Conservation (phyloP, 805 yeast species). For the Babjeviella inositovora region DNA sequence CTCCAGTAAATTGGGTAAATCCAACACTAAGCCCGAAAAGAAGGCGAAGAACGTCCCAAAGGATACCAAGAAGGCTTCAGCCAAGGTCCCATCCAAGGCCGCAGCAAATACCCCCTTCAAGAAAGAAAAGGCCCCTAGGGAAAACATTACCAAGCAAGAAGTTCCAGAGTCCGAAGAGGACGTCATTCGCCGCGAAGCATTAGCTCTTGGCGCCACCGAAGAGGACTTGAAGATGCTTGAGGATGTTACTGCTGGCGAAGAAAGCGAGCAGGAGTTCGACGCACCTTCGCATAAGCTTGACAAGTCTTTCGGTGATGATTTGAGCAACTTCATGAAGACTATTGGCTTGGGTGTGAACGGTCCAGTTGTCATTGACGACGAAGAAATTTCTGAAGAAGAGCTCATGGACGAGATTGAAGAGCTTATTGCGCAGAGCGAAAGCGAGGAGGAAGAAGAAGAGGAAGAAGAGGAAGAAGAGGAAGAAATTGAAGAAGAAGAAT, state of each 20-base stretch:
- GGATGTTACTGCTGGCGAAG: slow-evolving; percentile 33
- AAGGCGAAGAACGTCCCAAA: slow-evolving; percentile 3
- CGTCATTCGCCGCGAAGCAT: slow-evolving; percentile 52
- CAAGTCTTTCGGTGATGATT: slow-evolving; percentile 29
- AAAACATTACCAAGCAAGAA: slow-evolving; percentile 1
- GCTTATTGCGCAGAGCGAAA: slow-evolving; percentile 3
- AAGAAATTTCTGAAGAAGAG: slow-evolving; percentile 10
- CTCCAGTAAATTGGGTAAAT: slow-evolving; percentile 26
- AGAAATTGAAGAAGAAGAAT: slow-evolving; percentile 6
- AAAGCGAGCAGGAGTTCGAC: slow-evolving; percentile 34
- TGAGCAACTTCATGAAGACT: slow-evolving; percentile 44
- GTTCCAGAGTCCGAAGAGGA: slow-evolving; percentile 7
- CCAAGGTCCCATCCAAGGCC: slow-evolving; percentile 3
- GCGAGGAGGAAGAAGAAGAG: slow-evolving; percentile 5
- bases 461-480: slow-evolving; percentile 5
- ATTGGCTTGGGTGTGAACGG: slow-evolving; percentile 41
- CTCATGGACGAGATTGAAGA: slow-evolving; percentile 6
- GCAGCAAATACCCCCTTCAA: slow-evolving; percentile 3
- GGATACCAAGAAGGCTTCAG: slow-evolving; percentile 2
- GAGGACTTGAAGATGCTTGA: slow-evolving; percentile 57
- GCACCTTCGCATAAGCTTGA: slow-evolving; percentile 23
- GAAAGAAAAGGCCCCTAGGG: slow-evolving; percentile 5
- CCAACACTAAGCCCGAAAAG: slow-evolving; percentile 7
- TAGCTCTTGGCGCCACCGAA: slow-evolving; percentile 74
- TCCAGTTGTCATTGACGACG: slow-evolving; percentile 14